Evolutionary conservation across 2,329 filamentous ascomycete genomes (phyloP).

Genomic region (Fusarium robinianum): DNA sequence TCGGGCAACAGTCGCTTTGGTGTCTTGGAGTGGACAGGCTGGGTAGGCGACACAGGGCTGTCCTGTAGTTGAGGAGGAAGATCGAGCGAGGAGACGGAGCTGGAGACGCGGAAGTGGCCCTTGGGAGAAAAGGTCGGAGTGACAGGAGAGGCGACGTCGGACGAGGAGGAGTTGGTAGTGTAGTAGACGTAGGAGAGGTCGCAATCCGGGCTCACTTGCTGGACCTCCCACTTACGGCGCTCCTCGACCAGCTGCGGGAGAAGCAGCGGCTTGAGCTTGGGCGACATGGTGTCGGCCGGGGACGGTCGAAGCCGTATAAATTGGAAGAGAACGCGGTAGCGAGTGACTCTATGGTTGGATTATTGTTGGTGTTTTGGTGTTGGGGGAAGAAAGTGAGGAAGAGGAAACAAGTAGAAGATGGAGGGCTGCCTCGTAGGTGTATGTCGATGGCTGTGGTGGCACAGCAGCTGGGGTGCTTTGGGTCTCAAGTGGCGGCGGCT

Average conservation of each 20-base stretch:
- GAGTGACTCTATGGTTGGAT: slow-evolving; percentile 18
- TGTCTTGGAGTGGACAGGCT: slow-evolving; percentile 49
- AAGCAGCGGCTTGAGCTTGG: slow-evolving; percentile 57
- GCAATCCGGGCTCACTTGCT: slow-evolving; percentile 41
- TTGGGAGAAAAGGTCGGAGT: slow-evolving; percentile 72
- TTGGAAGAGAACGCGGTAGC: slow-evolving; percentile 20
- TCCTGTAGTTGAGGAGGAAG: slow-evolving; percentile 56
- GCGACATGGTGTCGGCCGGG: slow-evolving; percentile 48
- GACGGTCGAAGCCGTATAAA: slow-evolving; percentile 31
- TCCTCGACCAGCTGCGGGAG: slow-evolving; percentile 59
- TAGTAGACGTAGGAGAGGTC: slow-evolving; percentile 49
- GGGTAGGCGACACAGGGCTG: slow-evolving; percentile 58
- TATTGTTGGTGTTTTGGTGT: slow-evolving; percentile 15
- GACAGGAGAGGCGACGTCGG: slow-evolving; percentile 70
- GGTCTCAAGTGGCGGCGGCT: slow-evolving; percentile 31
- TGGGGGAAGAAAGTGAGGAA: slow-evolving; percentile 6
- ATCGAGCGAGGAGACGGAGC: slow-evolving; percentile 79
- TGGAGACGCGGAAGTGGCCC: slow-evolving; percentile 68
- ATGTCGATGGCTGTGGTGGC: slow-evolving; percentile 27
- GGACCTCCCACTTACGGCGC: slow-evolving; percentile 47
- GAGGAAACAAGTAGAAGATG: slow-evolving; percentile 21
- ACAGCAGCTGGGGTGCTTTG: slow-evolving; percentile 25
- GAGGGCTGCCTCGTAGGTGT: slow-evolving; percentile 33
- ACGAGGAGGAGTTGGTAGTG: slow-evolving; percentile 60
- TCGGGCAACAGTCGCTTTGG: slow-evolving; percentile 74